A percentile compares a stretch with the other conserved stretches of the same genome.
Evolutionary conservation across 2,329 filamentous ascomycete genomes (phyloP).

Genomic region (Fusarium foetens): DNA sequence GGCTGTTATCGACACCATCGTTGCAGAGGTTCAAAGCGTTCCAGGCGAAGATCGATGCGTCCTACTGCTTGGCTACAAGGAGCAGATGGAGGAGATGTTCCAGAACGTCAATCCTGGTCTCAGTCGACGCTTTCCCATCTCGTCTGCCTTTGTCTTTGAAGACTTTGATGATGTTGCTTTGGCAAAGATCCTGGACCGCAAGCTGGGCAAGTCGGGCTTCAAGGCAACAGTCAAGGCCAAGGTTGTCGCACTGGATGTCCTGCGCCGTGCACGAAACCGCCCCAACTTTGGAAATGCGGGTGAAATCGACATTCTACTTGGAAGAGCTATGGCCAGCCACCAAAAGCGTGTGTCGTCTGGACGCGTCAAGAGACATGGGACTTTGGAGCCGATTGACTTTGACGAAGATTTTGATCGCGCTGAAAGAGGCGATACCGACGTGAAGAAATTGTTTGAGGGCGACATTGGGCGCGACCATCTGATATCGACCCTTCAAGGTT

Average conservation of each 20-base stretch:
- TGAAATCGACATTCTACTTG: slow-evolving; percentile 68
- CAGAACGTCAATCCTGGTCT: slow-evolving; percentile 79
- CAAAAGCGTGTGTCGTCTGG: slow-evolving; percentile 38
- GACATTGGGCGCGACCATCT: slow-evolving; percentile 68
- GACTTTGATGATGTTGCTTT: slow-evolving; percentile 72
- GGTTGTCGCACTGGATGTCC: slow-evolving; percentile 65
- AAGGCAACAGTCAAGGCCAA: slow-evolving; percentile 62
- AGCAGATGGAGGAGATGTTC: slow-evolving; percentile 77
- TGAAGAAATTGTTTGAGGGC: slow-evolving; percentile 65
- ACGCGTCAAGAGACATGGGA: slow-evolving; percentile 58
- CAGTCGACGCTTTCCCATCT: slow-evolving; percentile 71
- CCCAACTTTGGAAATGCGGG: slow-evolving; percentile 80
- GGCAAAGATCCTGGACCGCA: slow-evolving; percentile 68
- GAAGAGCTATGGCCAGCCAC: slow-evolving; percentile 34
- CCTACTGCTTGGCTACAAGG: slow-evolving; percentile 75
- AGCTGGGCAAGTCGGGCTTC: slow-evolving; percentile 68
- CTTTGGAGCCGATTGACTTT: slow-evolving; percentile 79
- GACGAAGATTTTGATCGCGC: slow-evolving; percentile 70
- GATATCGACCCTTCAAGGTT: slow-evolving; percentile 62
- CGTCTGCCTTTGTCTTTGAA: slow-evolving; percentile 73
- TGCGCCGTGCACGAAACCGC: slow-evolving; percentile 68
- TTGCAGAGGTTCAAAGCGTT: slow-evolving; percentile 76
- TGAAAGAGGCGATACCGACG: slow-evolving; percentile 53
- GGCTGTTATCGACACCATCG: slow-evolving; percentile 78
- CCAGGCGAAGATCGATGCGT: slow-evolving; percentile 79